Conservation (phyloP, 2,329 filamentous ascomycete genomes). For the Pseudophaeomoniella oleicola region DNA sequence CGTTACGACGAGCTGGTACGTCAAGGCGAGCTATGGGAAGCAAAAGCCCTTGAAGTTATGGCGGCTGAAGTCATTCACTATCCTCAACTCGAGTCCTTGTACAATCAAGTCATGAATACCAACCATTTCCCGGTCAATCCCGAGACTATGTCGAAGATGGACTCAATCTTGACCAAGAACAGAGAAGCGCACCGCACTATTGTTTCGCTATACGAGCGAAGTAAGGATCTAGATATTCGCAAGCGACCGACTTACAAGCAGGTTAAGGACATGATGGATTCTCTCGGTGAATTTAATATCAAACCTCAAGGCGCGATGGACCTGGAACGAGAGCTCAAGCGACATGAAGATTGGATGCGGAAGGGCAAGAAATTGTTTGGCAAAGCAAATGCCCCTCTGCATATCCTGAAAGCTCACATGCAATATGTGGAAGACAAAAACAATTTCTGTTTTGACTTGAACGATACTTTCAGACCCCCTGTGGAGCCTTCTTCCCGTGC, state of each 20-base stretch:
- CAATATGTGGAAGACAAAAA: slow-evolving; percentile 86
- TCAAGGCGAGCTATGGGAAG: slow-evolving; percentile 76
- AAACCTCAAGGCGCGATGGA: slow-evolving; percentile 85
- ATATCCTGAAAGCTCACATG: slow-evolving; percentile 91
- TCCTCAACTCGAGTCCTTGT: slow-evolving; percentile 82
- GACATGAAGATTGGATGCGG: slow-evolving; percentile 98
- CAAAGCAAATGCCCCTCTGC: slow-evolving; percentile 90
- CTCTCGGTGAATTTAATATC: slow-evolving; percentile 75
- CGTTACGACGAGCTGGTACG: slow-evolving; percentile 62
- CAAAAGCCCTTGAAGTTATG: slow-evolving; percentile 84
- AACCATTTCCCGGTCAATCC: slow-evolving; percentile 57
- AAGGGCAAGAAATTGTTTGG: slow-evolving; percentile 95
- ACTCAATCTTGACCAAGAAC: slow-evolving; percentile 89
- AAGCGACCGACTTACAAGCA: slow-evolving; percentile 78
- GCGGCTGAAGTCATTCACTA: slow-evolving; percentile 86
- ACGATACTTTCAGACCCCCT: slow-evolving; percentile 75
- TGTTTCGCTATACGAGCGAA: slow-evolving; percentile 63
- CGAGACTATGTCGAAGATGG: slow-evolving; percentile 67
- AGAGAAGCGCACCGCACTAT: slow-evolving; percentile 87
- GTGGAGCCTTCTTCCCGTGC: slow-evolving; percentile 86
- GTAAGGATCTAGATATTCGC: slow-evolving; percentile 57
- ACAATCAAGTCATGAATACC: slow-evolving; percentile 56
- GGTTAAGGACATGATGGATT: slow-evolving; percentile 79
- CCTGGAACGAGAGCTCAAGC: slow-evolving; percentile 83
- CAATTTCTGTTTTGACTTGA: slow-evolving; percentile 76